Evolutionary conservation across 2,329 filamentous ascomycete species (phyloP).

Genomic region (Diaporthe citri): DNA sequence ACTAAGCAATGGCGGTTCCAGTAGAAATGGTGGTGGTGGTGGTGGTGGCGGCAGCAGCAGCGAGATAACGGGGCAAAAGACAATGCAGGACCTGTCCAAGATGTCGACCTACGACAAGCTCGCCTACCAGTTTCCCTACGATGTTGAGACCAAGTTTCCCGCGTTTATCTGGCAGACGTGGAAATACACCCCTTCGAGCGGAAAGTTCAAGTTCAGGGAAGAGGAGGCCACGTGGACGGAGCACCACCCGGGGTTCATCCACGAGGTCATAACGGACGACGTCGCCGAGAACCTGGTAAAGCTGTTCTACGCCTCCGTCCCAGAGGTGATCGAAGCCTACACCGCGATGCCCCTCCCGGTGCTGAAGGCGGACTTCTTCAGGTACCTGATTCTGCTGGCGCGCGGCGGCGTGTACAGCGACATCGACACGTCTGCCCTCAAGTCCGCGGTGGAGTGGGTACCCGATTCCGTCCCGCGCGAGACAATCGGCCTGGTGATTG

Average conservation of each 20-base stretch:
- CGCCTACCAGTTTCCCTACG: constrained; percentile 94
- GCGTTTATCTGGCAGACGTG: constrained; percentile 99
- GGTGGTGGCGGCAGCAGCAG: constrained; percentile 7
- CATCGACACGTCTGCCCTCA: constrained; percentile 90
- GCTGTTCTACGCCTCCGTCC: constrained; percentile 86
- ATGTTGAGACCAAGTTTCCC: constrained; percentile 88
- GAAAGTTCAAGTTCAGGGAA: constrained; percentile 83
- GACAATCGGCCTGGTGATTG: constrained; percentile 87
- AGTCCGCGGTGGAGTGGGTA: constrained; percentile 89
- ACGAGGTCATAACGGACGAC: constrained; percentile 96
- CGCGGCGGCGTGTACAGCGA: constrained; percentile 82
- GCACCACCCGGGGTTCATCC: constrained; percentile 89
- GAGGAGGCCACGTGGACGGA: constrained; percentile 92
- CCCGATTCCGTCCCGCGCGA: constrained; percentile 81
- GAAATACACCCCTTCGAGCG: constrained; percentile 85
- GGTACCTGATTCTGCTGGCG: constrained; percentile 76
- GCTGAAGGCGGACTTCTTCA: constrained; percentile 84
- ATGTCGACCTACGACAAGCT: constrained; percentile 85
- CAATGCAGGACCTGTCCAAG: constrained; percentile 76
- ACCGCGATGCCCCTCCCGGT: constrained; percentile 78
- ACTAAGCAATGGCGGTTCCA: constrained; percentile 41
- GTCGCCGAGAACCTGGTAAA: constrained; percentile 85
- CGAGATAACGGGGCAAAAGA: constrained; percentile 62
- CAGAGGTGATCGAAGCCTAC: constrained; percentile 84
- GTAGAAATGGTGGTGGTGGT: neutral